Evolutionary conservation across 495 filamentous ascomycete species (phyloP).

Genomic region (Rhypophila decipiens): DNA sequence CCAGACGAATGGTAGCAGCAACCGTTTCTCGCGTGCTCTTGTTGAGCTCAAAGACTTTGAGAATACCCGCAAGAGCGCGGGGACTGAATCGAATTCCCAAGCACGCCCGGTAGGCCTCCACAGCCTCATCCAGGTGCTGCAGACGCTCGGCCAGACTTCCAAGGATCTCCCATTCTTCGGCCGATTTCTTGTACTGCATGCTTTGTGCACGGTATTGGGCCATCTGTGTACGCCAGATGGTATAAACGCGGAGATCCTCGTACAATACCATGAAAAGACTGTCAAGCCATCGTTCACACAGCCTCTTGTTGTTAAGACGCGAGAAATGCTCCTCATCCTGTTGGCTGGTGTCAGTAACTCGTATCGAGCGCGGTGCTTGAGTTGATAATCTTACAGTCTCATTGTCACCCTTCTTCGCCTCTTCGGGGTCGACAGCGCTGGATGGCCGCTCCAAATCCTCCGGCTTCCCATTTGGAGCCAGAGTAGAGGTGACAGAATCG

Average conservation of each 20-base stretch:
- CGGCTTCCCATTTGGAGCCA: slow-evolving; percentile 34
- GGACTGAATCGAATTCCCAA: slow-evolving; percentile 78
- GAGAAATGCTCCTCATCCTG: slow-evolving; percentile 51
- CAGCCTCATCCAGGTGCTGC: slow-evolving; percentile 80
- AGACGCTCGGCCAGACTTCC: slow-evolving; percentile 87
- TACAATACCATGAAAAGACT: slow-evolving; percentile 99
- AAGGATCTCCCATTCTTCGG: slow-evolving; percentile 97
- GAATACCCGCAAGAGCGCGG: slow-evolving; percentile 77
- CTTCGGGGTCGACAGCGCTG: slow-evolving; percentile 73
- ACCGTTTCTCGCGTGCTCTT: slow-evolving; percentile 70
- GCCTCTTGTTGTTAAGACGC: slow-evolving; percentile 85
- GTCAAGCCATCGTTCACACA: slow-evolving; percentile 96
- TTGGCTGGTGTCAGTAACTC: slow-evolving; percentile 12
- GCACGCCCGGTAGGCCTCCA: slow-evolving; percentile 86
- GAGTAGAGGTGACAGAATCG: slow-evolving; percentile 25
- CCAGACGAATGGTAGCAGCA: slow-evolving; percentile 73
- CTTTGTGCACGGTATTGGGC: slow-evolving; percentile 84
- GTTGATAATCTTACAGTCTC: slow-evolving; percentile 51
- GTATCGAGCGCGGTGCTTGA: no score
- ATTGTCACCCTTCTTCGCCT: slow-evolving; percentile 68
- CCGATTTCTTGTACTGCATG: slow-evolving; percentile 88
- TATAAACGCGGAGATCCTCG: slow-evolving; percentile 95
- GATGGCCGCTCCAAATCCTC: slow-evolving; percentile 68
- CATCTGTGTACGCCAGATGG: slow-evolving; percentile 98
- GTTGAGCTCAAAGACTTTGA: slow-evolving; percentile 66